Base-by-base conservation (phyloP, 805 yeast genomes). In the Saccharomycopsis fibuligera region DNA sequence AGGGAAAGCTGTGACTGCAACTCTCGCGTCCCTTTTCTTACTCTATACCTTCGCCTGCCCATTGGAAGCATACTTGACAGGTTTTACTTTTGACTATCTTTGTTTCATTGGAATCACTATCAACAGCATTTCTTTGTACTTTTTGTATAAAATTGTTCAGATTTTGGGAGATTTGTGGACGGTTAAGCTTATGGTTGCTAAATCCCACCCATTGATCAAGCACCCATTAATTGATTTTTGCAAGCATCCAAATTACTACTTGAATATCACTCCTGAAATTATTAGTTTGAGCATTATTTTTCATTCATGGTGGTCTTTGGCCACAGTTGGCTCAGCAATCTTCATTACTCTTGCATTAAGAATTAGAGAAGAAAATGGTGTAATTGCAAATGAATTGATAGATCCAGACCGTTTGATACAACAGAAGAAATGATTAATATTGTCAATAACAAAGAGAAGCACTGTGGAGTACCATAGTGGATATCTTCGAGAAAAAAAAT, bases 211-310 rank as follows among this genome's bases (percentile, higher is more conserved):
- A 22, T 22, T 38, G 41, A 22, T 38, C 41, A 22, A 38, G 16
- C 5, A 14, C 41, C 19, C 29, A 16, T 6, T 38, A 5, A n/a
- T 17, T 21, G 25, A 21, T 8, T 12, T 5, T 14, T 9, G 22
- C 41, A 38, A 38, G 25, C 41, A 38, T 23, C 41, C 41, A 10
- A 38, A 38, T 23, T 38, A 38, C 41, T 38, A 38, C 41, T 22
- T 38, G 14, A 38, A 38, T 23, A 38, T 38, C 41, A 22, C 19
- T n/a, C 41, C 41, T 16, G 41, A 38, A 23, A 14, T 10, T 23
- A n/a, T 21, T 25, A 21, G 41, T 12, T 21, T 21, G 16, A 23
- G 25, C 8, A 4, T 38, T 9, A 22, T 38, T n/a, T 38, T 21
- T 23, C 41, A 38, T 8, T 17, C 25, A 16, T 38, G 41, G 41